Evolutionary conservation across 2,329 filamentous ascomycete species (phyloP), one percentile per base, ranked within the genome.

Genomic region (Zymoseptoria tritici): DNA sequence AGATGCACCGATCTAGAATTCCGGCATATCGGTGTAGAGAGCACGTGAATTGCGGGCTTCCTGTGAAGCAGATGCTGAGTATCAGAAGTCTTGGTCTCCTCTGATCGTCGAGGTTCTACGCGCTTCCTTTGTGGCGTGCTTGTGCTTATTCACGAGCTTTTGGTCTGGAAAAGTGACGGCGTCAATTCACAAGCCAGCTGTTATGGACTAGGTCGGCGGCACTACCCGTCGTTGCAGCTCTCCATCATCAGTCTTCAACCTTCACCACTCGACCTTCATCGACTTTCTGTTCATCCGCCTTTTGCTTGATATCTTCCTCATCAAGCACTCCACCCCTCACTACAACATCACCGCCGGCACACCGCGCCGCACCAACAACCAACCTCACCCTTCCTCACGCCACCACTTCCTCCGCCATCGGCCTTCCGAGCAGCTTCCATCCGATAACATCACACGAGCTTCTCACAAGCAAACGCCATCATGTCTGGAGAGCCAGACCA

Each of bases 401-500:
- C 59, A 53, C 31, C 52, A 54, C 57, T 24, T 42, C 46, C 58
- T 26, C 58, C 46, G 13, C 26, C n/a, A 55, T 51, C 57, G 55
- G 55, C 49, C 31, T 58, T 29, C 52, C 49, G 56, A 59, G 26
- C 52, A 56, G 36, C 55, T 20, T 49, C 55, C 55, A 46, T 58
- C 57, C 54, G 61, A 60, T 57, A 60, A 54, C 60, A 61, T 50
- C 61, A 61, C 57, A 59, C 59, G 57, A 60, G 16, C 36, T 57
- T 46, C 52, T 24, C 52, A 53, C 20, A 24, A 9, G 19, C 22
- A 53, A 26, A 56, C 52, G 53, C 63, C 64, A 70, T 65, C 68
- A 81, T 81, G 79, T 80, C 79, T 70, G 78, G 76, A 66, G 78
- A 80, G 66, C 78, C 78, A 69, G 76, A 76, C 60, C 77, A 79